A percentile compares a stretch with the other conserved stretches of the same genome.
Conservation (phyloP, 2,329 filamentous ascomycete species). For the Orbilia blumenaviensis region DNA sequence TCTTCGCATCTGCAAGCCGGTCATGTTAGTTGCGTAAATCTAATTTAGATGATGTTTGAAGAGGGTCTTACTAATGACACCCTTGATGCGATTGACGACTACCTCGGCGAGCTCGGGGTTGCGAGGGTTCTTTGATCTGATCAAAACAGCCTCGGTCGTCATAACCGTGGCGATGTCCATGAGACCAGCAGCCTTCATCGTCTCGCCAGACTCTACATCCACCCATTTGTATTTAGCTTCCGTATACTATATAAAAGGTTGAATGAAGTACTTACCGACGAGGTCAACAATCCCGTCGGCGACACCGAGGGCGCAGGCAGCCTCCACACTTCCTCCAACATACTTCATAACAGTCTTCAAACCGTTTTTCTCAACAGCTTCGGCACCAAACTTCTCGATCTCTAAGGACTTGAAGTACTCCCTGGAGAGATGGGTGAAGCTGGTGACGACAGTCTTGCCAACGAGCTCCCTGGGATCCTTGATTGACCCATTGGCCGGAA, state of each 20-base stretch:
- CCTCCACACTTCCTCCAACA: slow-evolving; percentile 95
- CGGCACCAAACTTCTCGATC: slow-evolving; percentile 63
- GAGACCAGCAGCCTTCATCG: slow-evolving; percentile 93
- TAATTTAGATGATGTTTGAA: neutral
- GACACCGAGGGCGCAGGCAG: slow-evolving; percentile 92
- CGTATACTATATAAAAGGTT: neutral
- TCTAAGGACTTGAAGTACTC: slow-evolving; percentile 81
- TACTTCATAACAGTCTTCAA: slow-evolving; percentile 89
- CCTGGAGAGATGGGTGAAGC: slow-evolving; percentile 84
- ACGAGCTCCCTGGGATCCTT: slow-evolving; percentile 77
- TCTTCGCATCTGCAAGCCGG: slow-evolving; percentile 74
- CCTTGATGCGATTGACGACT: slow-evolving; percentile 84
- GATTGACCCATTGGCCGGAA: slow-evolving; percentile 83
- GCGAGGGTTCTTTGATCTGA: slow-evolving; percentile 85
- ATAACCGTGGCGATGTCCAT: slow-evolving; percentile 95
- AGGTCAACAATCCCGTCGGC: slow-evolving; percentile 98
- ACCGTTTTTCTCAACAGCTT: slow-evolving; percentile 64
- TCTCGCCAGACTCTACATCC: slow-evolving; percentile 91
- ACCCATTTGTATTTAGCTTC: slow-evolving; percentile 12
- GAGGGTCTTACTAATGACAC: slow-evolving; percentile 77
- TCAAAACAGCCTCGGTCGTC: slow-evolving; percentile 84
- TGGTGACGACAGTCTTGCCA: slow-evolving; percentile 93
- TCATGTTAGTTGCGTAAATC: neutral
- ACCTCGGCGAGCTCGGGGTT: slow-evolving; percentile 82
- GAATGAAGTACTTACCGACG: slow-evolving; percentile 73